phyloP scores from a whole-genome alignment of 148 eudicot species.

The Persicaria maculosa region DNA sequence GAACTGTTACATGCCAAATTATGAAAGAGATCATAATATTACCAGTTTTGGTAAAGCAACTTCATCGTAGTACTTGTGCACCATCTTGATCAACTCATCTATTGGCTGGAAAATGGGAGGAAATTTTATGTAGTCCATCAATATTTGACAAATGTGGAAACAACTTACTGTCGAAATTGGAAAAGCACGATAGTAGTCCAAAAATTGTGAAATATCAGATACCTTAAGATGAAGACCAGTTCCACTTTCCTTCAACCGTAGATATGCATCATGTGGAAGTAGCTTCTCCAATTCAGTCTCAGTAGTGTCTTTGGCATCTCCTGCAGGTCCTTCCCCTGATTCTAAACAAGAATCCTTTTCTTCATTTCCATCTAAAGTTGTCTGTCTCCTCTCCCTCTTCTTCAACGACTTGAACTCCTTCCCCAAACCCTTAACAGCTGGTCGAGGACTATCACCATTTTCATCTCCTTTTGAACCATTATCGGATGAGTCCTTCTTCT shows the following conservation, averaged over 20 bases:
- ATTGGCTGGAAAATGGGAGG: conserved; percentile 44
- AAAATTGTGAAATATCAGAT: neutral
- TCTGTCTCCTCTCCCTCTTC: conserved; percentile 58
- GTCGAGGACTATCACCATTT: conserved; percentile 32
- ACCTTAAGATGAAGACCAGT: conserved; percentile 93
- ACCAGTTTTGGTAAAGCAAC: conserved; percentile 97
- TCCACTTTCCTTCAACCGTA: conserved; percentile 67
- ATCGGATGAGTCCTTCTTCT: conserved; percentile 54
- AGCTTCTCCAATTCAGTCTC: conserved; percentile 46
- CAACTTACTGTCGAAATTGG: neutral
- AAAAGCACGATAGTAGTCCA: neutral
- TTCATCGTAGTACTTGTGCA: conserved; percentile 69
- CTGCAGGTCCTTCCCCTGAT: conserved; percentile 18
- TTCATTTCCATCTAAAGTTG: conserved; percentile 33
- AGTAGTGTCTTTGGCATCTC: conserved; percentile 17
- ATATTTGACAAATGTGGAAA: neutral
- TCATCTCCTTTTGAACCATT: conserved; percentile 33
- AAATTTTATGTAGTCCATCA: neutral
- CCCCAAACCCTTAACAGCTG: conserved; percentile 85
- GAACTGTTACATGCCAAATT: neutral
- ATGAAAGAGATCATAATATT: conserved; percentile 13
- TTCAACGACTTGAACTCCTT: conserved; percentile 78
- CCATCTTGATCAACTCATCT: conserved; percentile 76
- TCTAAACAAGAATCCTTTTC: conserved; percentile 29
- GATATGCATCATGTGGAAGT: conserved; percentile 77